Evolutionary conservation across 2,329 filamentous ascomycete genomes (phyloP).

Genomic region (Tetracladium maxilliforme): DNA sequence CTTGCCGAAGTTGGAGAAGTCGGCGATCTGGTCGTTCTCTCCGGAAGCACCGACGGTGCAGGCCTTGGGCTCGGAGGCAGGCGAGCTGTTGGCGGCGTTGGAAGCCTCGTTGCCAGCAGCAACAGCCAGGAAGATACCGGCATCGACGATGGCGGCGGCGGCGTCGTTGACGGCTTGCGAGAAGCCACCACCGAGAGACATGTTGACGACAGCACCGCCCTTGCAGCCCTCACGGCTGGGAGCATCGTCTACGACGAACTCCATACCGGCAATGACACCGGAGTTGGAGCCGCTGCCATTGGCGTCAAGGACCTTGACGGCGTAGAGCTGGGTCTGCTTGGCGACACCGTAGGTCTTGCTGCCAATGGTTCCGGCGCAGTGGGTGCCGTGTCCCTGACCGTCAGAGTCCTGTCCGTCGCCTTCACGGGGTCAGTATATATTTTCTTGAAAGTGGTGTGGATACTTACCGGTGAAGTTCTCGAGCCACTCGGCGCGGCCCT

Average conservation of each 20-base stretch:
- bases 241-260: too few species aligned
- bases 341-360: slow-evolving; percentile 28
- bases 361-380: slow-evolving; percentile 28
- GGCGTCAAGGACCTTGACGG: slow-evolving; percentile 29
- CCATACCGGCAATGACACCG: slow-evolving; percentile 4
- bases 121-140: slow-evolving; percentile 93
- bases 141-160: slow-evolving; percentile 84
- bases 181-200: slow-evolving; percentile 97
- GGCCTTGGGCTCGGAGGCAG: slow-evolving; percentile 79
- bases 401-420: slow-evolving; percentile 18
- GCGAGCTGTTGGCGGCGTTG: slow-evolving; percentile 98
- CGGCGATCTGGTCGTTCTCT: slow-evolving; percentile 87
- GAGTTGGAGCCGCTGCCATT: slow-evolving; percentile 3
- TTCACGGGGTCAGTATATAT: neutral
- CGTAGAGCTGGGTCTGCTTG: slow-evolving; percentile 26
- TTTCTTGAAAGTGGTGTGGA: neutral
- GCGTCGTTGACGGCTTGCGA: slow-evolving; percentile 80
- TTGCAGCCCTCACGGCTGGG: slow-evolving; percentile 99
- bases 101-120: slow-evolving; percentile 98
- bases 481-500: slow-evolving; percentile 35
- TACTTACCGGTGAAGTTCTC: slow-evolving; percentile 31
- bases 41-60: slow-evolving; percentile 94
- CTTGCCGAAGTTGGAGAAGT: slow-evolving; percentile 99
- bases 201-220: slow-evolving; percentile 91
- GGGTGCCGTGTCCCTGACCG: slow-evolving; percentile 28